These are phyloP conservation scores for Mucor indicus DNA, from an alignment of 371 early-diverging fungal genomes.

Conservation along the genomic window DNA sequence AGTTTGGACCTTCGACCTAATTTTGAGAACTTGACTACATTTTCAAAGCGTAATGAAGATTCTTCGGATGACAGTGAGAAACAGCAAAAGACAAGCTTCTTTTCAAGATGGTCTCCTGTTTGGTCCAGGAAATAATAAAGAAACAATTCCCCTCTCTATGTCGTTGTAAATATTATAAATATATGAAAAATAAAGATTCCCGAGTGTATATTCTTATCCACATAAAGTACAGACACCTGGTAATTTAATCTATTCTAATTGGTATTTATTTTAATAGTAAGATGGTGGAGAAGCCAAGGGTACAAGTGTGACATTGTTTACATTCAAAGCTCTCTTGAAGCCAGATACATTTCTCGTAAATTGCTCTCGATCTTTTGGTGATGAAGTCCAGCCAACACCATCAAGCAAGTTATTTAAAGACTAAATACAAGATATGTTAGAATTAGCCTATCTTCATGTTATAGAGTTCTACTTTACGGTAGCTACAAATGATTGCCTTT, in stretches of 20 bases:
- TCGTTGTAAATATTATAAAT: no score
- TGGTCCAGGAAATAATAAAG: no score
- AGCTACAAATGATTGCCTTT: constrained; percentile 63
- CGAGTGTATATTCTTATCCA: no score
- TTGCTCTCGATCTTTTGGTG: constrained; percentile 68
- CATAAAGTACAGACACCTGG: no score
- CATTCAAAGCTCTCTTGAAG: constrained; percentile 61
- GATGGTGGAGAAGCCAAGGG: constrained; percentile 27
- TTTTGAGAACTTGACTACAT: constrained; percentile 22
- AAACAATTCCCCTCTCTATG: no score
- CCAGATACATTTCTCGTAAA: constrained; percentile 77
- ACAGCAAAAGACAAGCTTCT: no score
- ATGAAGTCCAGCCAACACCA: constrained; percentile 62
- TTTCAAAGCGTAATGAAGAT: constrained; percentile 21
- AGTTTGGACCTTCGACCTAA: constrained; percentile 35
- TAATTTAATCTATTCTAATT: no score
- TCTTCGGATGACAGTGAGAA: constrained; percentile 15
- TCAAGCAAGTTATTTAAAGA: constrained; percentile 62
- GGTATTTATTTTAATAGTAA: constrained; percentile 7
- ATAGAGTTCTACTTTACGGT: constrained; percentile 49
- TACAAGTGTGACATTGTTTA: constrained; percentile 52
- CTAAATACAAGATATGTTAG: constrained; percentile 11
- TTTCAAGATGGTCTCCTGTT: no score
- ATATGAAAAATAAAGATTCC: no score
- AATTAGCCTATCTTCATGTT: background rate